Percentiles rank a stretch among this genome's conserved stretches.
phyloP scores from a whole-genome alignment of 768 basidiomycete genomes.

The Xerocomellus amylosporus region DNA sequence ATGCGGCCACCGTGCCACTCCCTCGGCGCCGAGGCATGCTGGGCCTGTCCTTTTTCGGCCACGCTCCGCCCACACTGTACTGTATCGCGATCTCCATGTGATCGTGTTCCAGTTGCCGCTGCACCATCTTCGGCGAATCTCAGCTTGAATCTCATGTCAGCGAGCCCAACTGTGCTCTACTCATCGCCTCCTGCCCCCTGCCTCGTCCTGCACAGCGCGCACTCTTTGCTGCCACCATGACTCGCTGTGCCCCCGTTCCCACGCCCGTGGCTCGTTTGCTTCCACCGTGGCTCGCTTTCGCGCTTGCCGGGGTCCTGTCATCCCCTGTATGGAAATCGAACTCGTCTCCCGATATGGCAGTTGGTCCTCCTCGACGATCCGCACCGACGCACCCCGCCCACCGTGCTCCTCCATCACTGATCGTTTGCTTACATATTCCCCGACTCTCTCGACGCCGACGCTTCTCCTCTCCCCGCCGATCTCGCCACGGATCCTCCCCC shows the following conservation, averaged over 20 bases:
- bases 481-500: conserved; percentile 9
- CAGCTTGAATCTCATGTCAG: conserved; percentile 30
- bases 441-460: conserved; percentile 20
- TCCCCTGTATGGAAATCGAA: conserved; percentile 22
- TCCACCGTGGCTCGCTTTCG: conserved; percentile 28
- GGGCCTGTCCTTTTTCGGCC: conserved; percentile 28
- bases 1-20: conserved; percentile 27
- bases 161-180: conserved; percentile 16
- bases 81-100: conserved; percentile 35
- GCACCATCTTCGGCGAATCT: conserved; percentile 34
- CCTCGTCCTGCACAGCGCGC: conserved; percentile 23
- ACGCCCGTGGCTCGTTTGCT: conserved; percentile 24
- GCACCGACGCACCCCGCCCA: conserved; percentile 24
- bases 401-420: conserved; percentile 7
- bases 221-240: conserved; percentile 24
- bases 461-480: conserved; percentile 19
- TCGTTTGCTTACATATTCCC: conserved; percentile 24
- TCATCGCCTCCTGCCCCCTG: conserved; percentile 15
- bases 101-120: conserved; percentile 34
- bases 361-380: conserved; percentile 28
- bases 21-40: conserved; percentile 44
- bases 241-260: conserved; percentile 4
- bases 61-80: conserved; percentile 32
- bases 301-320: conserved; percentile 31
- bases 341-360: conserved; percentile 14